These are phyloP conservation scores for Lolium multiflorum DNA, from an alignment of 176 grass and related monocot species.

Conservation along the genomic window DNA sequence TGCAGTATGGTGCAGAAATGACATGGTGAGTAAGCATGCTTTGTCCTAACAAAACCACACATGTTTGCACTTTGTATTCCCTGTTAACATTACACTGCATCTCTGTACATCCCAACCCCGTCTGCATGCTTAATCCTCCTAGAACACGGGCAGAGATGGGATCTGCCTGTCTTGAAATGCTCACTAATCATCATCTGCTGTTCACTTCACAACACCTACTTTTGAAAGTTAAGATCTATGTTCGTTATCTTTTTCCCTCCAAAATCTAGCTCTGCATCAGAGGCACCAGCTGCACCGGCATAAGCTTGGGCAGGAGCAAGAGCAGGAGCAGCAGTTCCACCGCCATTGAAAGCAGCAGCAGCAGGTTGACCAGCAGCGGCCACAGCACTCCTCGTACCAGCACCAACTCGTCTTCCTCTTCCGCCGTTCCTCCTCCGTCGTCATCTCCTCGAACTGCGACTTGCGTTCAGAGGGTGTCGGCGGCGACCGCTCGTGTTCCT, in stretches of 20 bases:
- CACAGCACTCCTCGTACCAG: conserved; percentile 37
- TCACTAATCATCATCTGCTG: conserved; percentile 31
- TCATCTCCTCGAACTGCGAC: conserved; percentile 52
- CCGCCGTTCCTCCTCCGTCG: conserved; percentile 48
- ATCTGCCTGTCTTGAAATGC: not conserved
- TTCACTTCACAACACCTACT: not conserved
- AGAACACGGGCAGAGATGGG: conserved; percentile 19
- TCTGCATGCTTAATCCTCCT: not conserved
- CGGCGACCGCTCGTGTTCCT: conserved; percentile 14
- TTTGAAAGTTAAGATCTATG: not conserved
- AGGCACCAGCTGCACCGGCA: conserved; percentile 30
- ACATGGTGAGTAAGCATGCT: not conserved
- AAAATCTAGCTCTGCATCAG: conserved; percentile 8
- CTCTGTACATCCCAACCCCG: not conserved
- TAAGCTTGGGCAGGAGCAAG: not conserved
- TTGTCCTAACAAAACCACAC: conserved; percentile 14
- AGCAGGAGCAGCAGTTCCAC: conserved; percentile 21
- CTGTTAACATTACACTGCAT: conserved; percentile 34
- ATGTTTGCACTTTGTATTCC: not conserved
- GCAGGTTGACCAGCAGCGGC: conserved; percentile 28
- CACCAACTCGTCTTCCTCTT: conserved; percentile 30
- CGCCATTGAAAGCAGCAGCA: conserved; percentile 5
- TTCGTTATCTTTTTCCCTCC: conserved; percentile 18
- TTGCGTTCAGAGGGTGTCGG: not conserved
- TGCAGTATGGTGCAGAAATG: not conserved